Base-by-base conservation (phyloP, 345 rosid species). In the Mallotus nudiflorus region DNA sequence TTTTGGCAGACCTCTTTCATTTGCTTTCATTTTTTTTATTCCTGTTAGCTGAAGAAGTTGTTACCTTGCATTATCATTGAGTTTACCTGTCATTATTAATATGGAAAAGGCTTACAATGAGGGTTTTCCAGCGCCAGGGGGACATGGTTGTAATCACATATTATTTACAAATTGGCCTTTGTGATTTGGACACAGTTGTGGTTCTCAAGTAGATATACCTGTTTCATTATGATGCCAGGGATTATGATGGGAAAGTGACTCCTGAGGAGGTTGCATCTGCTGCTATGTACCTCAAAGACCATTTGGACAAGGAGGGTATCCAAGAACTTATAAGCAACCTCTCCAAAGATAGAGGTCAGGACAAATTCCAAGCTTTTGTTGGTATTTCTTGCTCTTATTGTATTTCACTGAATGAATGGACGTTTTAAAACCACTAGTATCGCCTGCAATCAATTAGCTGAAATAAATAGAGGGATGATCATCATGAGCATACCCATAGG, bases 261-360 rank as follows among this genome's bases (percentile, higher is more conserved):
- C 88, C 92, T 33, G 98, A 95, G 68, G 98, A 96, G 78, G 99
- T 96, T 53, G 97, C 97, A 54, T 79, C 90, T 31, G 98, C 98
- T 29, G 96, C 97, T 2, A 82, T 79, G 85, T 92, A 82, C 82
- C 81, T 95, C 15, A 92, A 92, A 78, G 89, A 92, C 73, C 91
- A 93, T 22, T 77, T 95, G 46, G 94, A 83, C 66, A 95, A 88
- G 83, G 96, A 92, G 73, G 98, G 98, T 63, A 82, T 95, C 53
- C 96, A 85, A 73, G 97, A 95, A 82, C 94, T 95, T 58, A 88
- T 92, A 22, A 78, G 89, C 78, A 92, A 82, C 68, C 98, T 92
- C 27, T 85, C 99, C 60, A 95, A 92, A 82, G 97, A 92, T 67
- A 84, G 24, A 85, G 99, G 99, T 90, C 2, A 42, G 85, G 54